Base-by-base conservation (phyloP, 2,329 filamentous ascomycete genomes). In the Tolypocladium nubicola region DNA sequence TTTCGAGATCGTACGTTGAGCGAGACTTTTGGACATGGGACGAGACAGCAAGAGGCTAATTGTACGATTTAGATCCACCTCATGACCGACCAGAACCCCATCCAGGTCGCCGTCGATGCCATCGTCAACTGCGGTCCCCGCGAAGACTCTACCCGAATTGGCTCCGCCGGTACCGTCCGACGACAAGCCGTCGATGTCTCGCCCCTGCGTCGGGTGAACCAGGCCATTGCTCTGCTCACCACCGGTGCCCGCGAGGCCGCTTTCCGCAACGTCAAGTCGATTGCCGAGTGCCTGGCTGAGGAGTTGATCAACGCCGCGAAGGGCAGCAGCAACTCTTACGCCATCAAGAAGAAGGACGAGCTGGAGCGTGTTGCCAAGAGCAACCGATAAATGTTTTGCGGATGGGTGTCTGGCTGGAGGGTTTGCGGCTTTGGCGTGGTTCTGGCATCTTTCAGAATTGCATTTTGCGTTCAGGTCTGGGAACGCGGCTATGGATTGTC, bases 311-410 rank as follows among this genome's bases (percentile, higher is more conserved):
- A 99, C 86, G 95, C 95, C 76, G 95, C 95, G 79, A 99, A 99
- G 90, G 94, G 94, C 75, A 95, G 89, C 87, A 95, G 89, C 83
- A 99, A 99, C 91, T 97, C 92, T 69, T 99, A 97, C 79, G 94
- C 95, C 74, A 99, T 99, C 88, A 99, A 99, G 91, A 99, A 99
- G 91, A 99, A 99, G 93, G 94, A 99, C 80, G 95, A 99, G 89
- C 81, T 99, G 83, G 94, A 99, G 89, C 94, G 94, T 94, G 94
- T 99, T 73, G 94, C 94, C 82, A 99, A 99, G 90, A 90, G 86
- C 86, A 99, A 99, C 88, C 90, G 94, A 88, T 99, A 97, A 92
- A 92, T 68, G 73, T 67, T 63, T 62, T 60, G 63, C 55, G 55
- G 61, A 60, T 58, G 61, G 63, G 63, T 71, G 71, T 66, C 64